A percentile compares a stretch with the other conserved stretches of the same genome.
These are phyloP conservation scores for Phylloporus sp. DNA, from an alignment of 768 basidiomycete species.

Conservation along the genomic window DNA sequence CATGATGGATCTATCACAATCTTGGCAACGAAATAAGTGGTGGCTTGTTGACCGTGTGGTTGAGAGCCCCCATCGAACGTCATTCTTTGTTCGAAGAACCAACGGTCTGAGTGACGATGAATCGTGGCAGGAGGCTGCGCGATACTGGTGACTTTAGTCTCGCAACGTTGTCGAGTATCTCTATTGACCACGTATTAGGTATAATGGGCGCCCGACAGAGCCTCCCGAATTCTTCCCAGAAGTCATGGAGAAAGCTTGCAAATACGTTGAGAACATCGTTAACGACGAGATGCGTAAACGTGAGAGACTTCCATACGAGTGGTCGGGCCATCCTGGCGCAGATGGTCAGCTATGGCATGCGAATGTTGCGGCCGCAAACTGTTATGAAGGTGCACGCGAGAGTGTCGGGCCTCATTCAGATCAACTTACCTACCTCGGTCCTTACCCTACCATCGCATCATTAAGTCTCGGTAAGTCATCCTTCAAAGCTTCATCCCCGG, in stretches of 20 bases:
- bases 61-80: slow-evolving; percentile 79
- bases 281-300: slow-evolving; percentile 65
- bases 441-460: slow-evolving; percentile 82
- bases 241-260: slow-evolving; percentile 76
- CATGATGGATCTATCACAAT: slow-evolving; percentile 56
- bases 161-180: background rate
- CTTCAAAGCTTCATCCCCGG: background rate
- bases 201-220: slow-evolving; percentile 65
- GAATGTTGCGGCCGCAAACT: slow-evolving; percentile 82
- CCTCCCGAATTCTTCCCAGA: slow-evolving; percentile 54
- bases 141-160: slow-evolving; percentile 52
- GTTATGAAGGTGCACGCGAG: slow-evolving; percentile 78
- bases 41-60: slow-evolving; percentile 79
- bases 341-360: slow-evolving; percentile 54
- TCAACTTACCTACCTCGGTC: slow-evolving; percentile 75
- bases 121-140: slow-evolving; percentile 67
- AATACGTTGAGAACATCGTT: slow-evolving; percentile 62
- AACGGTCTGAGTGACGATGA: slow-evolving; percentile 41
- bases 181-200: slow-evolving; percentile 44
- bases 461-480: slow-evolving; percentile 60
- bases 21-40: slow-evolving; percentile 76
- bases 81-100: slow-evolving; percentile 61
- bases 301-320: slow-evolving; percentile 60
- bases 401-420: slow-evolving; percentile 82
- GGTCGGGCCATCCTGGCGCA: slow-evolving; percentile 37